Evolutionary conservation across 2,329 filamentous ascomycete genomes (phyloP), one percentile per base, ranked within the genome.

Genomic region (Myriangium duriaei): DNA sequence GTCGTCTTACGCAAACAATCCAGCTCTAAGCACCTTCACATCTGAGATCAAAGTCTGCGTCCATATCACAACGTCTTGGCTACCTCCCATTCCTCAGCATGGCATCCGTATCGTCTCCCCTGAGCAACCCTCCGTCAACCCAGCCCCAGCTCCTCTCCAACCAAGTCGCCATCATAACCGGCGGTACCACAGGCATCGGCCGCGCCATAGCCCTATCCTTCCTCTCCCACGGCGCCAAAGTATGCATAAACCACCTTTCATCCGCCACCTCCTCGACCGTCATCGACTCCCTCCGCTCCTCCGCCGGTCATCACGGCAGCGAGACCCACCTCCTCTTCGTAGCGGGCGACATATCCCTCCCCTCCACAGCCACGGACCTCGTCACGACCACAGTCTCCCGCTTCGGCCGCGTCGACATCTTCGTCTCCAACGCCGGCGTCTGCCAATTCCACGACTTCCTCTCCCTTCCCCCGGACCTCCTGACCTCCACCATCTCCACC

Each of bases 361-460:
- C 81, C 0, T 71, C 76, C 43, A 87, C 84, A 0, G 82, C 81
- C 6, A 63, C 68, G 30, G 62, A 69, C 17, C 69, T 94, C 15
- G 77, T 94, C 4, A 61, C 64, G 10, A 67, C 69, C 46, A 77
- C 80, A 0, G 78, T 87, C 1, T 57, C 69, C 41, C 60, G 62
- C 41, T 80, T 75, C 54, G 66, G 69, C 11, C 54, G 62, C 26
- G 41, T 70, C 28, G 64, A 71, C 59, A 66, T 93, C 5, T 88
- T 88, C 58, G 81, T 94, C 17, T 83, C 77, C 57, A 94, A 94
- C 62, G 86, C 86, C 3, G 86, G 86, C 5, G 72, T 94, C 42
- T 94, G 85, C 66, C 72, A 81, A 46, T 95, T 95, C 60, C 79
- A 80, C 42, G 82, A 92, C 47, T 92, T 95, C 53, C 62, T 95